Evolutionary conservation across 805 yeast species (phyloP).

Genomic region (Candida peoriensis): DNA sequence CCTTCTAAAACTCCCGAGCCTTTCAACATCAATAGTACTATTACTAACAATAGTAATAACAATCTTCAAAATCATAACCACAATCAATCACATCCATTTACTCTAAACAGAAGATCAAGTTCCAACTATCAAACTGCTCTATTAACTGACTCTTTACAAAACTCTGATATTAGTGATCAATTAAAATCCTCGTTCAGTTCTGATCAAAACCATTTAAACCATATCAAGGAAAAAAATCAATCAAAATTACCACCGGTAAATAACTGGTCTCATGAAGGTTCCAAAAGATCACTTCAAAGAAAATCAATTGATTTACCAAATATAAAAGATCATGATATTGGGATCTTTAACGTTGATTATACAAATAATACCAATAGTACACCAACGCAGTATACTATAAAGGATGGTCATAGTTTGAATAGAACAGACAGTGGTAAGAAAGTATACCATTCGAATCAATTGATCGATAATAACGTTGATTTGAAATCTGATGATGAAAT

Average conservation of each 20-base stretch:
- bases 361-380: too few species aligned
- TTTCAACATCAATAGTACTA: too few species aligned
- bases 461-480: too few species aligned
- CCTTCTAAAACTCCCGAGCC: constrained; percentile 15
- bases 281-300: constrained; percentile 11
- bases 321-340: constrained; percentile 4
- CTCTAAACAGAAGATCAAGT: constrained; percentile 6
- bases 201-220: too few species aligned
- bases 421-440: background rate
- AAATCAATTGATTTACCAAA: constrained; percentile 7
- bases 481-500: too few species aligned
- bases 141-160: constrained; percentile 1
- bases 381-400: too few species aligned
- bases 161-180: too few species aligned
- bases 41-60: too few species aligned
- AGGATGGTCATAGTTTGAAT: too few species aligned
- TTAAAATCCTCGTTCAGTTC: too few species aligned
- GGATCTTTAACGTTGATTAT: constrained; percentile 2
- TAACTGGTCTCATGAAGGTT: constrained; percentile 11
- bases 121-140: constrained; percentile 6
- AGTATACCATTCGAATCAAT: constrained; percentile 9
- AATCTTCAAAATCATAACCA: background rate
- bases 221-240: too few species aligned
- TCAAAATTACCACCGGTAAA: too few species aligned
- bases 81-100: background rate